phyloP scores from a whole-genome alignment of 345 rosid genomes.

The Rhodamnia rubescens region DNA sequence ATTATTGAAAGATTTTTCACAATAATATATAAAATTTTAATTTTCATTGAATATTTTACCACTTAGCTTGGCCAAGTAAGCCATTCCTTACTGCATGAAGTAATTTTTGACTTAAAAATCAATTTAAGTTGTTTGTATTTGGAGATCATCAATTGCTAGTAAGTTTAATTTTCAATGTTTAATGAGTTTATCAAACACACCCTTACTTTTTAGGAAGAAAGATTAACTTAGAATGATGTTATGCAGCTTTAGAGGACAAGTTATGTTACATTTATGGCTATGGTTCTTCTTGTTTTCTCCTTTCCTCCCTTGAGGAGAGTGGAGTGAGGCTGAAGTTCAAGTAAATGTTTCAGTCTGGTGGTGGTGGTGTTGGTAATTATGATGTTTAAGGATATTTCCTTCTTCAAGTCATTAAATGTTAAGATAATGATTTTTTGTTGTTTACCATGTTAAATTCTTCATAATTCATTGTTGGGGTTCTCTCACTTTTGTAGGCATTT shows the following conservation, averaged over 20 bases:
- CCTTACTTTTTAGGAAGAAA: background rate
- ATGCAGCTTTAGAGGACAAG: background rate
- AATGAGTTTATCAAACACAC: background rate
- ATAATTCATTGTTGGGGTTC: background rate
- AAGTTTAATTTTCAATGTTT: background rate
- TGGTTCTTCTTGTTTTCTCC: background rate
- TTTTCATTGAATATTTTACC: background rate
- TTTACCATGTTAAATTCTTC: background rate
- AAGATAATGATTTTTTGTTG: background rate
- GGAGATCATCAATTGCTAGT: background rate
- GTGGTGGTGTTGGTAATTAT: background rate
- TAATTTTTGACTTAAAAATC: background rate
- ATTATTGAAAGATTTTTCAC: background rate
- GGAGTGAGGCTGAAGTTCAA: background rate
- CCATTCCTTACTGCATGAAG: background rate
- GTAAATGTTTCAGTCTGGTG: background rate
- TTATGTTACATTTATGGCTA: background rate
- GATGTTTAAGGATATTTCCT: background rate
- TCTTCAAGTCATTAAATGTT: background rate
- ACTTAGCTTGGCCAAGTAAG: background rate
- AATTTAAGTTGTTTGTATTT: background rate
- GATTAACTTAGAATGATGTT: background rate
- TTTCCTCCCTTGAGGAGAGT: background rate
- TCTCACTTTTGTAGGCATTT: conserved; percentile 39
- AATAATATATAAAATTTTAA: background rate